Base-by-base conservation (phyloP, 2,329 filamentous ascomycete species). In the Endothia cerciana region DNA sequence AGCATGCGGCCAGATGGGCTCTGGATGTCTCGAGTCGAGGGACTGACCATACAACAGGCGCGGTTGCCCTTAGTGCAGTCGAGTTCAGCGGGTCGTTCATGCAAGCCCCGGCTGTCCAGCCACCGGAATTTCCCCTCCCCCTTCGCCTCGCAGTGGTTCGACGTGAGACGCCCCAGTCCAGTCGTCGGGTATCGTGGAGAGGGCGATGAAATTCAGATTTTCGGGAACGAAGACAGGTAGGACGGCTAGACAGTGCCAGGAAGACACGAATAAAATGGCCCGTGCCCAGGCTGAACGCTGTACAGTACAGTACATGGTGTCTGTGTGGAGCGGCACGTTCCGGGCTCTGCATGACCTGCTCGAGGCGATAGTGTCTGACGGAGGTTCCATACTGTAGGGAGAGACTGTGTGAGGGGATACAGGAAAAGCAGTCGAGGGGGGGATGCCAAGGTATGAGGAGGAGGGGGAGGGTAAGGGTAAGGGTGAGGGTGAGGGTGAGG, bases 1-100 rank as follows among this genome's bases (percentile, higher is more conserved):
- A 47, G 56, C 59, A 67, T 69, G 67, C 67, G 67, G 65, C 67
- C 67, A 41, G 62, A 63, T 59, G 63, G 49, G 61, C 67, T 58
- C 65, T 61, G 62, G 65, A 10, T 49, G 60, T 47, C 64, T 28
- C 66, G 64, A 56, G 47, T 63, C 57, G 62, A 56, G 19, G 19
- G 41, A 69, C 60, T 56, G 61, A 59, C 65, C 65, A 67, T 57
- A 67, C 65, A 67, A 55, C 51, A 63, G 49, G 65, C 62, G 62
- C 60, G 53, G 30, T 58, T 51, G 56, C 55, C 49, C 43, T 57
- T 30, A 57, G 45, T 59, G 62, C 53, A 41, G 28, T 59, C 64
- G 58, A 28, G 36, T 47, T 47, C 65, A 55, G 66, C 66, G 66
- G 66, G 64, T 65, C 66, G 62, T 61, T 60, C 60, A 68, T 68